Evolutionary conservation across 257 asterid genomes (phyloP).

Genomic region (Lithospermum erythrorhizon): DNA sequence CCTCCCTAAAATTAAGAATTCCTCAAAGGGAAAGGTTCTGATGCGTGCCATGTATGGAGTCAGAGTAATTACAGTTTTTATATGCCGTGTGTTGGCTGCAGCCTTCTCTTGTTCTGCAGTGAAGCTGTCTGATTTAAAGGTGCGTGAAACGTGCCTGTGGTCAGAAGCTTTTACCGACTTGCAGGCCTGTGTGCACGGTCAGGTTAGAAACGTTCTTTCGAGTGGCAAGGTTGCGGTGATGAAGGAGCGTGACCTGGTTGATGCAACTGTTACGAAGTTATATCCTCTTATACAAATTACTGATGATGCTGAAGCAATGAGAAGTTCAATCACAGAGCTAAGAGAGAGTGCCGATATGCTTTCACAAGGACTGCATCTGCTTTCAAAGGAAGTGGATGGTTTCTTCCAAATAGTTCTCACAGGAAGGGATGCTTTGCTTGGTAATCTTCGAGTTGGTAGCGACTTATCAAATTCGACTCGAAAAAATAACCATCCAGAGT

Average conservation of each 20-base stretch:
- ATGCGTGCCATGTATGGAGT: slow-evolving; percentile 87
- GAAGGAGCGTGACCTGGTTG: slow-evolving; percentile 69
- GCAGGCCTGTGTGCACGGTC: slow-evolving; percentile 39
- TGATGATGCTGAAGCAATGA: slow-evolving; percentile 23
- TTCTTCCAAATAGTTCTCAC: slow-evolving; percentile 63
- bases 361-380: slow-evolving; percentile 50
- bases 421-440: slow-evolving; percentile 65
- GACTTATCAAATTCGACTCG: too few relatives aligned
- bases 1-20: slow-evolving; percentile 73
- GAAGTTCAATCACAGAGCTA: slow-evolving; percentile 26
- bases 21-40: slow-evolving; percentile 68
- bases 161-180: slow-evolving; percentile 39
- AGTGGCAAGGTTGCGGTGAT: slow-evolving; percentile 36
- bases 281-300: too few relatives aligned
- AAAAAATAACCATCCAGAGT: too few relatives aligned
- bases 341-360: slow-evolving; percentile 31
- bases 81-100: slow-evolving; percentile 59
- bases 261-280: slow-evolving; percentile 36
- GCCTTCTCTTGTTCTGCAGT: slow-evolving; percentile 58
- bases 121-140: slow-evolving; percentile 44
- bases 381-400: slow-evolving; percentile 48
- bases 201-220: slow-evolving; percentile 33
- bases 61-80: slow-evolving; percentile 45
- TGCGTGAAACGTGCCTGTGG: slow-evolving; percentile 44
- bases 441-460: slow-evolving; percentile 60